Base-by-base conservation (phyloP, 306 rosid species). In the Adenanthera pavonina region DNA sequence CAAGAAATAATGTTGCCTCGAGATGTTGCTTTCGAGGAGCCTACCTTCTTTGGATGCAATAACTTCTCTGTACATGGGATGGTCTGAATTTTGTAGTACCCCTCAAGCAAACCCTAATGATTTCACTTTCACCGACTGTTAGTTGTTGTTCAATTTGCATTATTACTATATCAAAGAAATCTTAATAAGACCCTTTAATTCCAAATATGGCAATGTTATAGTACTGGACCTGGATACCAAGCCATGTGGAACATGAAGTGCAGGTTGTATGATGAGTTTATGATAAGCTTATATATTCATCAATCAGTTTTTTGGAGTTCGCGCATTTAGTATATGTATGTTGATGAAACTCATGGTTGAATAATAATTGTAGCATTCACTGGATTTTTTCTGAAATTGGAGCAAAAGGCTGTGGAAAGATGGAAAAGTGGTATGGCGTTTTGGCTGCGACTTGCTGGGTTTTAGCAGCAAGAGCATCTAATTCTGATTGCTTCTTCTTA, bases 401-500 rank as follows among this genome's bases (percentile, higher is more conserved):
- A 44, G 83, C 52, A 78, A 68, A 82, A 70, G 78, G 41, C 56
- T 38, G 80, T 69, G 33, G 51, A 84, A 80, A 76, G 79, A 62
- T 73, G 74, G 77, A 83, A 77, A 78, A 36, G 80, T 72, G 84
- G 49, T 85, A 60, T 72, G 85, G 82, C 73, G 76, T 78, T 89
- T 91, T 89, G 91, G 92, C 80, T 56, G 72, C 76, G 81, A 86
- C 70, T 83, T 82, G 76, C 57, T 83, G 61, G 89, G 80, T 47
- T 82, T 49, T 91, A 82, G 88, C 69, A 75, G 73, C 56, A 5
- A 69, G 74, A 83, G 90, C 76, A 91, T 91, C 88, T 65, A 75
- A 86, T 70, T 72, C n/a, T 87, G 91, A 91, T 82, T 72, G 76
- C 85, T 69, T 86, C 84, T 80, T 74, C 46, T 87, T 89, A 86